Base-by-base conservation (phyloP, 352 stramenopile genomes). In the Achlya hypogyna region DNA sequence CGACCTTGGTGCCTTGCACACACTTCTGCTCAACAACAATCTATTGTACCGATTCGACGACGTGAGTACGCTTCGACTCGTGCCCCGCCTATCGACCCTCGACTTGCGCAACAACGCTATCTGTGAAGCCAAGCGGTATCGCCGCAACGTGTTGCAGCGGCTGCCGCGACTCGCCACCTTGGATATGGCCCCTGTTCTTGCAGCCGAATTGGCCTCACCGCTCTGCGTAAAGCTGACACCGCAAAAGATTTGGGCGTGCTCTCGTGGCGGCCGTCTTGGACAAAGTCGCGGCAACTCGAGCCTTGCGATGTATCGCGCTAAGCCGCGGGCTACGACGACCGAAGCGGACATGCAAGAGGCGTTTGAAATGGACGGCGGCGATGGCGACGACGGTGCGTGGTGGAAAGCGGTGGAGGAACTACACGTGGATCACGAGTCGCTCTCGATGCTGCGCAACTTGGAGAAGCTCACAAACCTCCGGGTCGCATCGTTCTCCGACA, bases 51-150 rank as follows among this genome's bases (percentile, higher is more conserved):
- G 54, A 0, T 87, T 92, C 43, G 74, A 78, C 32, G 74, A 91
- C 62, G 63, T 93, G 5, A 59, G 68, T 20, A 58, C 42, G n/a
- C 23, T 75, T 9, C 18, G 52, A 5, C 53, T 58, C 35, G 14
- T 71, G 10, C 59, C 53, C 35, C 29, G 53, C 0, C 62, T 95
- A 1, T 66, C 58, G 14, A 65, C 63, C 2, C 51, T 95, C 1
- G 81, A 89, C 53, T 65, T 95, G 32, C 78, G 79, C 25, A 90
- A 89, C 53, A 95, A 95, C 29, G 28, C 68, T 0, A 73, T 95
- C 10, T 88, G 77, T 40, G 63, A 70, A 0, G 75, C 72, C 0
- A 93, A 93, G 56, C 72, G 83, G 0, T 92, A 92, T 69, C 79
- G 85, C 16, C 58, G 86, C 1, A 78, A 89, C 40, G 73, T 87